These are phyloP conservation scores for Arachis hypogaea DNA, from an alignment of 306 rosid genomes.

Conservation along the genomic window DNA sequence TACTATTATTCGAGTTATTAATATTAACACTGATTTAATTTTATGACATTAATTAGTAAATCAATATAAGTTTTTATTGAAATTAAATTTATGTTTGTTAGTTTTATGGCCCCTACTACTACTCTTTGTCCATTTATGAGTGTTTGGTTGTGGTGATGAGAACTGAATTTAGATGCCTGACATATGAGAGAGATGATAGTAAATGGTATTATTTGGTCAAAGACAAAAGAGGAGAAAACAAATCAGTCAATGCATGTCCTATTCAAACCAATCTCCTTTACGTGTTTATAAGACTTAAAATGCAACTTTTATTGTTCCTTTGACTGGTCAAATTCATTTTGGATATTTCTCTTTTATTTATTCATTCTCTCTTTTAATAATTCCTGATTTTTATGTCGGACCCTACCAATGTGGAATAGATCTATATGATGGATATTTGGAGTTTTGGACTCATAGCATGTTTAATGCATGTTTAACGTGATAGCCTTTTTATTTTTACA, in stretches of 20 bases:
- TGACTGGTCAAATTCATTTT: conserved; percentile 64
- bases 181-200: background rate
- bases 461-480: too few relatives aligned
- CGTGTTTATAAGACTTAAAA: conserved; percentile 39
- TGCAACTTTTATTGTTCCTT: conserved; percentile 54
- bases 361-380: background rate
- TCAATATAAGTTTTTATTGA: background rate
- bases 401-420: too few relatives aligned
- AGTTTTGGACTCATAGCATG: too few relatives aligned
- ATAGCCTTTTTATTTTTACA: too few relatives aligned
- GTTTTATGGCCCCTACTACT: background rate
- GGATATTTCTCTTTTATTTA: conserved; percentile 9
- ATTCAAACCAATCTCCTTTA: conserved; percentile 48
- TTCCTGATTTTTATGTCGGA: too few relatives aligned
- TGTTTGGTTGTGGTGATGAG: conserved; percentile 30
- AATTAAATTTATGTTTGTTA: background rate
- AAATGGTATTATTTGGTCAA: conserved; percentile 43
- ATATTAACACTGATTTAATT: too few relatives aligned
- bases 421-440: too few relatives aligned
- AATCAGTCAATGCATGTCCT: conserved; percentile 56
- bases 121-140: background rate
- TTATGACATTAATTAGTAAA: too few relatives aligned
- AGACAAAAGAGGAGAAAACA: conserved; percentile 52
- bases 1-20: too few relatives aligned
- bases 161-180: conserved; percentile 15